Conservation (phyloP, 139 green algal species). For the Spirogloea muscicola region DNA sequence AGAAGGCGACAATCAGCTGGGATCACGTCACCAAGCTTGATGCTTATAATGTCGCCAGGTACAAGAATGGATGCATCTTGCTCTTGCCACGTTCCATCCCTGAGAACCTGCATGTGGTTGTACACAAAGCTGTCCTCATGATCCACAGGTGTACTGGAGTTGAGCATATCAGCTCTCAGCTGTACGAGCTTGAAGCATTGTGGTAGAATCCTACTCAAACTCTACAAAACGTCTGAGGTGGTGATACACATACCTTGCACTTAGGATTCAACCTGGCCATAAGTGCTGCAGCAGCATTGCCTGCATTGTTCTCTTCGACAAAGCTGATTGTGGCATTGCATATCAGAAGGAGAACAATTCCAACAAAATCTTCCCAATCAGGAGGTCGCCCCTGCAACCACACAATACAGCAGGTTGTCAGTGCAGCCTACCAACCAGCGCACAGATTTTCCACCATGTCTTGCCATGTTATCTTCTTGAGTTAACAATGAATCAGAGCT, state of each 20-base stretch:
- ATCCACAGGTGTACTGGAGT: too few species aligned
- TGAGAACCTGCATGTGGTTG: too few species aligned
- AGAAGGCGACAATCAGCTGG: conserved; percentile 82
- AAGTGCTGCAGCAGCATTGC: conserved; percentile 34
- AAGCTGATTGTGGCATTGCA: conserved; percentile 69
- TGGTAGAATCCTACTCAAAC: too few species aligned
- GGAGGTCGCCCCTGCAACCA: conserved; percentile 18
- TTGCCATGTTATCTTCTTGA: too few species aligned
- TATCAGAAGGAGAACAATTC: conserved; percentile 55
- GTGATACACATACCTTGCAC: conserved; percentile 18
- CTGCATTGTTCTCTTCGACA: conserved; percentile 40
- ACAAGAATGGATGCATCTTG: conserved; percentile 13
- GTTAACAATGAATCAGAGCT: background rate
- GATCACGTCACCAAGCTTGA: conserved; percentile 74
- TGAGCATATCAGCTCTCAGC: too few species aligned
- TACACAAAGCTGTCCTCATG: too few species aligned
- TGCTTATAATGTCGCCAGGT: conserved; percentile 69
- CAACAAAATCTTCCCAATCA: conserved; percentile 50
- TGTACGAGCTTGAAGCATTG: too few species aligned
- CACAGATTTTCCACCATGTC: too few species aligned
- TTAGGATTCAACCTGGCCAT: conserved; percentile 29
- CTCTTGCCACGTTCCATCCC: conserved; percentile 13
- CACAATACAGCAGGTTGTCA: background rate
- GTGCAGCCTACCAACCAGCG: background rate
- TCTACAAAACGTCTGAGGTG: too few species aligned